Conservation (phyloP, 176 grass and related monocot genomes). For the Phoenix dactylifera region DNA sequence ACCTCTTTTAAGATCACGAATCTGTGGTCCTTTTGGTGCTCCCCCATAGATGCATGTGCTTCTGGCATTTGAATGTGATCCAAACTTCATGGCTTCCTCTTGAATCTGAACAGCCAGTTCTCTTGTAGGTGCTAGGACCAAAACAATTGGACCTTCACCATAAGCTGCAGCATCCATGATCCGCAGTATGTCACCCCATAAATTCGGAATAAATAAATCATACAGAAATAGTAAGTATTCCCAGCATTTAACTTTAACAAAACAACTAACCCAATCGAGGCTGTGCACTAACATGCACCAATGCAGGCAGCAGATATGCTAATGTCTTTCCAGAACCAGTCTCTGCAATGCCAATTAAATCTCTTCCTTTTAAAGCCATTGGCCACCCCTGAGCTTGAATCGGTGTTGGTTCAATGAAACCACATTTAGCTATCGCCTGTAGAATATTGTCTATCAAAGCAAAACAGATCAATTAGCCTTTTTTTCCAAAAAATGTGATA, state of each 20-base stretch:
- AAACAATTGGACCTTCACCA: constrained; percentile 79
- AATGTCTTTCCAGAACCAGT: constrained; percentile 96
- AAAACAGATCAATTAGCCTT: not conserved
- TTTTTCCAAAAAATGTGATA: no score
- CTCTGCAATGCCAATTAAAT: constrained; percentile 89
- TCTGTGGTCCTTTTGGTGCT: constrained; percentile 89
- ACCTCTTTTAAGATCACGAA: constrained; percentile 92
- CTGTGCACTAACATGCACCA: constrained; percentile 90
- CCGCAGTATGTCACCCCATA: constrained; percentile 2
- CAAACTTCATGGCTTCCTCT: constrained; percentile 82
- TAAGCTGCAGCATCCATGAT: constrained; percentile 35
- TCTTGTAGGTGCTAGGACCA: constrained; percentile 93
- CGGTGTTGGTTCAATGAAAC: constrained; percentile 79
- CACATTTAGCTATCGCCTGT: constrained; percentile 60
- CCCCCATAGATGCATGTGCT: constrained; percentile 89
- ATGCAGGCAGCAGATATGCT: constrained; percentile 65
- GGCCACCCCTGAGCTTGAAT: constrained; percentile 98
- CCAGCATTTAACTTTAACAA: no score
- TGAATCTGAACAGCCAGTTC: constrained; percentile 97
- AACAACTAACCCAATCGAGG: constrained; percentile 64
- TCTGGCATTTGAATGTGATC: constrained; percentile 59
- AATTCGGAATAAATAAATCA: not conserved
- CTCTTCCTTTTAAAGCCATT: constrained; percentile 96
- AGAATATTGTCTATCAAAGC: constrained; percentile 55
- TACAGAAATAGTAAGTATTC: no score